Evolutionary conservation across 257 asterid species (phyloP), one percentile per base, ranked within the genome.

Genomic region (Nyctanthes arbortristis): DNA sequence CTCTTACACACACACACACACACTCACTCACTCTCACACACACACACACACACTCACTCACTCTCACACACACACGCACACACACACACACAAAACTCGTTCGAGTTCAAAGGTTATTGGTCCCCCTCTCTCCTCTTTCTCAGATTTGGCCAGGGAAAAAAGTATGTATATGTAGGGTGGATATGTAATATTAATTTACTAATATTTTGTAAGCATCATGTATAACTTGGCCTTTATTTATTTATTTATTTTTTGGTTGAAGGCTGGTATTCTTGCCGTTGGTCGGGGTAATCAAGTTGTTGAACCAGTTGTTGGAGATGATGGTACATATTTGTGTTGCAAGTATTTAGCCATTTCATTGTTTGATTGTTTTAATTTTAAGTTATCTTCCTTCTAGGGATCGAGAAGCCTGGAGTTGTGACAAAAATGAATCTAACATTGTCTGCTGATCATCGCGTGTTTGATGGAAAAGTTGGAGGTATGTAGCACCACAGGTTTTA

Each of bases 241-340:
- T n/a, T n/a, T n/a, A n/a, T n/a, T n/a, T n/a, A 47, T 68, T 75
- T 83, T 72, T 73, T 79, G 77, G 66, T 52, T 76, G 72, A 84
- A 94, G 99, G 95, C 99, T 33, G 99, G 97, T 69, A 94, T 94
- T 74, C 95, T 94, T 72, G 99, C 97, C 71, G 95, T 94, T 77
- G 99, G 99, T 71, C 84, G 95, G 71, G 99, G 97, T 32, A 89
- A 87, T 77, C 89, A 82, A 89, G 93, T 94, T 69, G 99, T 89
- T 69, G 97, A 79, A 78, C 95, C 97, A 25, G 78, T 91, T 47
- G 34, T 70, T 72, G 99, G 93, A 62, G 82, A 84, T 54, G 97
- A 91, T 61, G 97, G 97, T 94, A 88, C 75, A 43, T 68, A 39
- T 65, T 49, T 55, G 72, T 22, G 25, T 61, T 57, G 71, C 59